These are phyloP conservation scores for Suhomyces maxii DNA, from an alignment of 1,139 yeast genomes.

Conservation along the genomic window DNA sequence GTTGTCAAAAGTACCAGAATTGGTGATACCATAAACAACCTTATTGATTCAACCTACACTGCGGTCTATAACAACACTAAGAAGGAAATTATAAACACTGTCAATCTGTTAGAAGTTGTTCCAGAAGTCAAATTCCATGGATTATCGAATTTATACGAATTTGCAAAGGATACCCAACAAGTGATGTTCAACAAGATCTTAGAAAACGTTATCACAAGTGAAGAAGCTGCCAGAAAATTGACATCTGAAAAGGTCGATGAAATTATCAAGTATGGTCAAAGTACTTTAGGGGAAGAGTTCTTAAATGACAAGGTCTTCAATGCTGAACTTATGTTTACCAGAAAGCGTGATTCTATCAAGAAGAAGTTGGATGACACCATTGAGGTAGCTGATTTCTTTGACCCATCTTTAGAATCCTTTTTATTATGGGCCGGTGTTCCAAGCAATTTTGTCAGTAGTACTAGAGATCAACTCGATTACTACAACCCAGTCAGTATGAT, in stretches of 20 bases:
- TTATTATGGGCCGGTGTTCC: slow-evolving; percentile 46
- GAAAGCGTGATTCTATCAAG: slow-evolving; percentile 62
- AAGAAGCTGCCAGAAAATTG: slow-evolving; percentile 60
- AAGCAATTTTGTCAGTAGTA: slow-evolving; percentile 26
- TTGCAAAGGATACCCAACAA: slow-evolving; percentile 68
- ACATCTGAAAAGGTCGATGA: slow-evolving; percentile 63
- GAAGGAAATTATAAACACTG: slow-evolving; percentile 50
- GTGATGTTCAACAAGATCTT: slow-evolving; percentile 65
- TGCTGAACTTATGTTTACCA: slow-evolving; percentile 80
- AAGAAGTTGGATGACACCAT: slow-evolving; percentile 61
- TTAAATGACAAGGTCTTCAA: slow-evolving; percentile 68
- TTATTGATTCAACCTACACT: slow-evolving; percentile 62
- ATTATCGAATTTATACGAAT: slow-evolving; percentile 63
- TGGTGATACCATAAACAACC: slow-evolving; percentile 57
- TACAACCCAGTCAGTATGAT: slow-evolving; percentile 40
- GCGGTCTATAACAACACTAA: slow-evolving; percentile 64
- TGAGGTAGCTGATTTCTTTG: slow-evolving; percentile 70
- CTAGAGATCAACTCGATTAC: slow-evolving; percentile 31
- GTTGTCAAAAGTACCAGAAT: slow-evolving; percentile 54
- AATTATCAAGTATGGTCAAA: slow-evolving; percentile 65
- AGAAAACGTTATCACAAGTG: slow-evolving; percentile 64
- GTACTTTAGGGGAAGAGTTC: slow-evolving; percentile 56
- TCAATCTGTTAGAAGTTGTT: slow-evolving; percentile 53
- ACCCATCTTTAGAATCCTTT: slow-evolving; percentile 66
- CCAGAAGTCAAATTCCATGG: slow-evolving; percentile 57